Conservation (phyloP, 495 filamentous ascomycete species). For the Astrothelium macrocarpum region DNA sequence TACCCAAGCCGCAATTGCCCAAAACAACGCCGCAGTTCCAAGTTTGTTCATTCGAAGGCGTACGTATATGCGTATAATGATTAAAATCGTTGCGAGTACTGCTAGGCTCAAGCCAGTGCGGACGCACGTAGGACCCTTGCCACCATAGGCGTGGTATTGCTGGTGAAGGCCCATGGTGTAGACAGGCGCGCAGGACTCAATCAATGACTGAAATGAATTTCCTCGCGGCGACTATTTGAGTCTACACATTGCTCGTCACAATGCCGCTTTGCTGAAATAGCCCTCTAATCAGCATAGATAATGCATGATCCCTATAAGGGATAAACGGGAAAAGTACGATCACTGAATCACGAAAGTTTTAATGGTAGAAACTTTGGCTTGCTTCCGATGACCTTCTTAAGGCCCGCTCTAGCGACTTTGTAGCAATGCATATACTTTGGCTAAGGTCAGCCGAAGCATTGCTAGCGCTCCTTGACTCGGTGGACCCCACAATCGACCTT, state of each 20-base stretch:
- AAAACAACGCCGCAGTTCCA: background rate
- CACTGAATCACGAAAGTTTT: constrained; percentile 1
- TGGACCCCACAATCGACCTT: background rate
- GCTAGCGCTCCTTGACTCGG: background rate
- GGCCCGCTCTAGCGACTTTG: background rate
- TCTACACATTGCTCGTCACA: background rate
- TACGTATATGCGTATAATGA: constrained; percentile 4
- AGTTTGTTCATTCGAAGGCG: constrained; percentile 1
- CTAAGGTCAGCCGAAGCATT: background rate
- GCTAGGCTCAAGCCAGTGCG: background rate
- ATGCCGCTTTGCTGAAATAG: background rate
- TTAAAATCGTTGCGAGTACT: background rate
- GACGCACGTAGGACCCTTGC: background rate
- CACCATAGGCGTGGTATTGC: constrained; percentile 1
- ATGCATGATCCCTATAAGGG: background rate
- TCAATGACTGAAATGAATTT: background rate
- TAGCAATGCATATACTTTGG: background rate
- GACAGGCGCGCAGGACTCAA: background rate
- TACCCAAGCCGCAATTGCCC: constrained; percentile 3
- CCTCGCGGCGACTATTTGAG: background rate
- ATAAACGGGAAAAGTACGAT: background rate
- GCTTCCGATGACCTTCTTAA: background rate
- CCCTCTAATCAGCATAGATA: background rate
- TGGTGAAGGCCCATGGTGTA: background rate
- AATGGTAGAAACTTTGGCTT: background rate